These are phyloP conservation scores for Arthrobotrys entomopaga DNA, from an alignment of 2,329 filamentous ascomycete species.

Conservation along the genomic window DNA sequence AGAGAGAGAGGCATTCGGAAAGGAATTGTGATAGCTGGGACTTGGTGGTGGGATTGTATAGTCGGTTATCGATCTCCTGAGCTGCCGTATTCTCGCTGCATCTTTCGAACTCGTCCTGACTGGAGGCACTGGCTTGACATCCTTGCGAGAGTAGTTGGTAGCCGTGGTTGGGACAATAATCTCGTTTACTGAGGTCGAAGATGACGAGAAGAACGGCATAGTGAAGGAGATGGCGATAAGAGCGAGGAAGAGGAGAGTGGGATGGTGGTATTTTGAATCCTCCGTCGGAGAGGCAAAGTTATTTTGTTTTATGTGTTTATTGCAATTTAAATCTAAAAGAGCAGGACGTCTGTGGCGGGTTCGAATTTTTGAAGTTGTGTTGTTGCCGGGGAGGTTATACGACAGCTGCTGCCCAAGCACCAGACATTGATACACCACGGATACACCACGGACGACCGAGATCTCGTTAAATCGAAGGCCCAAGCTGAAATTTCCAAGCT, in stretches of 20 bases:
- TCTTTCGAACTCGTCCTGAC: conserved; percentile 24
- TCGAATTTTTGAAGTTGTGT: conserved; percentile 6
- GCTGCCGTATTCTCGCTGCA: conserved; percentile 38
- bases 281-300: not conserved
- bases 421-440: conserved; percentile 47
- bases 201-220: conserved; percentile 52
- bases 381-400: conserved; percentile 24
- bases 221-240: not conserved
- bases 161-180: conserved; percentile 34
- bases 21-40: conserved; percentile 56
- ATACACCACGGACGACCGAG: conserved; percentile 31
- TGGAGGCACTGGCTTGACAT: conserved; percentile 26
- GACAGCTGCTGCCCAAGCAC: conserved; percentile 40
- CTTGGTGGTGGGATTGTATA: conserved; percentile 51
- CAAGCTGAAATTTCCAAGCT: conserved; percentile 51
- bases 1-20: conserved; percentile 55
- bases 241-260: conserved; percentile 4
- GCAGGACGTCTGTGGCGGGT: not conserved
- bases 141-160: conserved; percentile 42
- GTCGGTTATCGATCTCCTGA: conserved; percentile 56
- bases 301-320: not conserved
- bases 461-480: conserved; percentile 28
- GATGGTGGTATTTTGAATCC: not conserved
- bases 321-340: not conserved
- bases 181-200: conserved; percentile 52